A percentile compares a stretch with the other conserved stretches of the same genome.
Evolutionary conservation across 2,329 filamentous ascomycete species (phyloP).

Genomic region (Chlorencoelia australis): DNA sequence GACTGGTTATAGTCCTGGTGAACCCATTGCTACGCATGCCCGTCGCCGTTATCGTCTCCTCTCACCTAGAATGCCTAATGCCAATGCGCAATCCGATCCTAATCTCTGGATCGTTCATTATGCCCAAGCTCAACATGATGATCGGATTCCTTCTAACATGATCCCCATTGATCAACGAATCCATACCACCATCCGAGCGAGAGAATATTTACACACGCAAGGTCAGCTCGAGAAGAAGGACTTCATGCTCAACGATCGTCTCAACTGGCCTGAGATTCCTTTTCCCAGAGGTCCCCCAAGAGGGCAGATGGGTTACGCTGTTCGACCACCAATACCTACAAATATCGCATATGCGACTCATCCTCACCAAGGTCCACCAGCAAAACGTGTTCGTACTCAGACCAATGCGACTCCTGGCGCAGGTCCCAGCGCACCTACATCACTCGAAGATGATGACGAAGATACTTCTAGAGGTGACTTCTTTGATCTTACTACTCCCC

Average conservation of each 20-base stretch:
- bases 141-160: slow-evolving; percentile 59
- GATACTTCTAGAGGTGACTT: slow-evolving; percentile 79
- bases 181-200: slow-evolving; percentile 49
- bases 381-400: slow-evolving; percentile 38
- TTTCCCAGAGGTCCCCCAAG: slow-evolving; percentile 46
- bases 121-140: slow-evolving; percentile 61
- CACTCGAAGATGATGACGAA: slow-evolving; percentile 59
- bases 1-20: slow-evolving; percentile 67
- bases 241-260: slow-evolving; percentile 84
- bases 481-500: slow-evolving; percentile 79
- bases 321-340: slow-evolving; percentile 31
- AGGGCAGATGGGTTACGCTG: slow-evolving; percentile 23
- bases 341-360: slow-evolving; percentile 53
- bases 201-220: slow-evolving; percentile 57
- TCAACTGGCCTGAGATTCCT: slow-evolving; percentile 80
- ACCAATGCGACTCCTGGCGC: slow-evolving; percentile 13
- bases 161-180: slow-evolving; percentile 54
- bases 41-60: slow-evolving; percentile 80
- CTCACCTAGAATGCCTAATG: slow-evolving; percentile 57
- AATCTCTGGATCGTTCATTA: slow-evolving; percentile 91
- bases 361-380: slow-evolving; percentile 35
- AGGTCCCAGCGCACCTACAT: slow-evolving; percentile 10
- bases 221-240: slow-evolving; percentile 83
- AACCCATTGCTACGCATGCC: slow-evolving; percentile 65
- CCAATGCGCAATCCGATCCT: slow-evolving; percentile 64